A percentile compares a stretch with the other conserved stretches of the same genome.
Conservation (phyloP, 768 basidiomycete species). For the Exidia glandulosa region DNA sequence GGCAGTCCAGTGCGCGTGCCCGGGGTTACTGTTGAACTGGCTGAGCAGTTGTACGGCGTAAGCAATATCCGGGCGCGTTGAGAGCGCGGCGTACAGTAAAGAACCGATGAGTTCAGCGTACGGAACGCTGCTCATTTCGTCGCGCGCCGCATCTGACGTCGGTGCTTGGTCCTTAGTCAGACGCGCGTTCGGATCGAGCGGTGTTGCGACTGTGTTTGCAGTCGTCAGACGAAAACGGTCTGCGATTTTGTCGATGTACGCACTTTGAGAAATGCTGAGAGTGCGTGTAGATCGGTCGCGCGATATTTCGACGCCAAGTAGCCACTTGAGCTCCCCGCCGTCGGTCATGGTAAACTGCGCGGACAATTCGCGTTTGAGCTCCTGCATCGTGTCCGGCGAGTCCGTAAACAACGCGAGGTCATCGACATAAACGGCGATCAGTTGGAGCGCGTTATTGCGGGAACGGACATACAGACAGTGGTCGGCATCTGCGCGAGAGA, state of each 20-base stretch:
- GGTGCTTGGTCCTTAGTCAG: background rate
- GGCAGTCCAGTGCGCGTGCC: slow-evolving; percentile 15
- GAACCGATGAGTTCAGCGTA: slow-evolving; percentile 11
- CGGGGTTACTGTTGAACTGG: slow-evolving; percentile 14
- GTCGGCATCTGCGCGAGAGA: slow-evolving; percentile 9
- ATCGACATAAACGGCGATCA: slow-evolving; percentile 21
- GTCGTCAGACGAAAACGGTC: slow-evolving; percentile 3
- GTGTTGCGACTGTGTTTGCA: slow-evolving; percentile 4
- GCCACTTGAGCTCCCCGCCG: slow-evolving; percentile 15
- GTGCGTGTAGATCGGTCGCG: slow-evolving; percentile 8
- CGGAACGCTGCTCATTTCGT: too few species aligned
- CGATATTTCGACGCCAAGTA: slow-evolving; percentile 27
- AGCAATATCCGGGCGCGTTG: slow-evolving; percentile 23
- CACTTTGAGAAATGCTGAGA: slow-evolving; percentile 2
- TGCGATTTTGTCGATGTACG: slow-evolving; percentile 7
- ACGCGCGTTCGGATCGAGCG: slow-evolving; percentile 1
- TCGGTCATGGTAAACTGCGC: too few species aligned
- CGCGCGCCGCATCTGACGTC: too few species aligned
- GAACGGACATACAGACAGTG: slow-evolving; percentile 14
- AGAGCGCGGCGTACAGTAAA: slow-evolving; percentile 21
- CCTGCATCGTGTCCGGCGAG: background rate
- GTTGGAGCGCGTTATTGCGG: slow-evolving; percentile 1
- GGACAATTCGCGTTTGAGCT: slow-evolving; percentile 5
- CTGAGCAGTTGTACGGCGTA: slow-evolving; percentile 16
- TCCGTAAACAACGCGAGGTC: slow-evolving; percentile 15